Evolutionary conservation across 2,329 filamentous ascomycete genomes (phyloP).

Genomic region (Colletotrichum tropicale): DNA sequence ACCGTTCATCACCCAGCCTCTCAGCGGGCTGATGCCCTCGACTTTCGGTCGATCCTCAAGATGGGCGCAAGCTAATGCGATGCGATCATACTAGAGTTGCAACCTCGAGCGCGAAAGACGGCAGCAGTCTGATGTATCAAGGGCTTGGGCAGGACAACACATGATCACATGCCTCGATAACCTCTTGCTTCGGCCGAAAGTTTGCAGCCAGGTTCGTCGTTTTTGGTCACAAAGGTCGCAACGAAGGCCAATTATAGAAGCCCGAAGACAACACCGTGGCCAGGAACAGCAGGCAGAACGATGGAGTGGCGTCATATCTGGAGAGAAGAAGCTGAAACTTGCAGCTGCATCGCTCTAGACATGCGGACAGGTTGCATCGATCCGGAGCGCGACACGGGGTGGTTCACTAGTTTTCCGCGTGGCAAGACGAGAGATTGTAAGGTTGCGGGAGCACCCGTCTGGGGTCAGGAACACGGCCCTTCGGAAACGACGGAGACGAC

Average conservation of each 20-base stretch:
- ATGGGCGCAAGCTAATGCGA: background rate
- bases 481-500: slow-evolving; percentile 12
- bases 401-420: background rate
- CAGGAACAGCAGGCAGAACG: background rate
- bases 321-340: background rate
- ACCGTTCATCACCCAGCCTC: background rate
- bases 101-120: background rate
- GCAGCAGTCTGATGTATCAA: background rate
- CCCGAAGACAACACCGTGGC: background rate
- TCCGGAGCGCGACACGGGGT: background rate
- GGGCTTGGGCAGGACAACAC: background rate
- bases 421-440: background rate
- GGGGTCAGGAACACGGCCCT: slow-evolving; percentile 12
- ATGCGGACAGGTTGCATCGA: background rate
- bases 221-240: background rate
- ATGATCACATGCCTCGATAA: background rate
- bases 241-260: background rate
- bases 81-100: background rate
- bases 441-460: slow-evolving; percentile 15
- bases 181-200: background rate
- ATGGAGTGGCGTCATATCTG: background rate
- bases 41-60: background rate
- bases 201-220: rapidly evolving
- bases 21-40: background rate
- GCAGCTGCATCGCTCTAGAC: background rate